A percentile compares a stretch with the other conserved stretches of the same genome.
Conservation (phyloP, 805 yeast genomes). For the Candida coquimbonensis region DNA sequence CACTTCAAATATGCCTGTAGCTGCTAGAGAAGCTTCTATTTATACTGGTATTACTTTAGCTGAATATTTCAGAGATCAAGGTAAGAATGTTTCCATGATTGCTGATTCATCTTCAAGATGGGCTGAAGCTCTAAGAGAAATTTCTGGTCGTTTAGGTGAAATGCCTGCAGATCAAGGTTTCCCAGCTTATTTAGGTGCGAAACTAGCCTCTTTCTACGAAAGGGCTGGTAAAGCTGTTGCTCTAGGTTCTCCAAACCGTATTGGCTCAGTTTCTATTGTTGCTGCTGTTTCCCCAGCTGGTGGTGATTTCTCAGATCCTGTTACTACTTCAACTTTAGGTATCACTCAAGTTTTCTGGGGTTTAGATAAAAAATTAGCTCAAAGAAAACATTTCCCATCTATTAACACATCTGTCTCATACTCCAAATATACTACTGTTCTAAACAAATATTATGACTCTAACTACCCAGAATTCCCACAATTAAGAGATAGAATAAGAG, state of each 20-base stretch:
- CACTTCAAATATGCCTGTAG: conserved; percentile 99
- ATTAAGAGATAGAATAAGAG: conserved; percentile 87
- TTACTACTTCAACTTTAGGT: conserved; percentile 96
- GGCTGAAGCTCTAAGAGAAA: conserved; percentile 99
- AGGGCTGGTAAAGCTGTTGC: conserved; percentile 98
- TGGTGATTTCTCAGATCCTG: conserved; percentile 99
- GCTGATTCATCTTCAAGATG: conserved; percentile 99
- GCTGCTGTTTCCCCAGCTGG: conserved; percentile 99
- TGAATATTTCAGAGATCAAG: conserved; percentile 99
- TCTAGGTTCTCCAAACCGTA: conserved; percentile 92
- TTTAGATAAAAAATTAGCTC: conserved; percentile 96
- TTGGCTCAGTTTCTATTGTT: conserved; percentile 97
- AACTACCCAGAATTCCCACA: conserved; percentile 88
- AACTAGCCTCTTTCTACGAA: conserved; percentile 97
- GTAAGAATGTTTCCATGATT: conserved; percentile 98
- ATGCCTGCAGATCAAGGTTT: conserved; percentile 99
- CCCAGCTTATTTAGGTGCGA: conserved; percentile 99
- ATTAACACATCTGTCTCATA: conserved; percentile 94
- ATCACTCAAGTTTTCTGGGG: conserved; percentile 99
- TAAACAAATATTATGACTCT: conserved; percentile 76
- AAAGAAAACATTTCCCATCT: conserved; percentile 99
- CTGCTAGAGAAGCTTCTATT: conserved; percentile 99
- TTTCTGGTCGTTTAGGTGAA: conserved; percentile 99
- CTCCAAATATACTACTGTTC: conserved; percentile 88
- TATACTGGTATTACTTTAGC: conserved; percentile 98